Conservation (phyloP, 805 yeast genomes). For the Ogataea methanolica region DNA sequence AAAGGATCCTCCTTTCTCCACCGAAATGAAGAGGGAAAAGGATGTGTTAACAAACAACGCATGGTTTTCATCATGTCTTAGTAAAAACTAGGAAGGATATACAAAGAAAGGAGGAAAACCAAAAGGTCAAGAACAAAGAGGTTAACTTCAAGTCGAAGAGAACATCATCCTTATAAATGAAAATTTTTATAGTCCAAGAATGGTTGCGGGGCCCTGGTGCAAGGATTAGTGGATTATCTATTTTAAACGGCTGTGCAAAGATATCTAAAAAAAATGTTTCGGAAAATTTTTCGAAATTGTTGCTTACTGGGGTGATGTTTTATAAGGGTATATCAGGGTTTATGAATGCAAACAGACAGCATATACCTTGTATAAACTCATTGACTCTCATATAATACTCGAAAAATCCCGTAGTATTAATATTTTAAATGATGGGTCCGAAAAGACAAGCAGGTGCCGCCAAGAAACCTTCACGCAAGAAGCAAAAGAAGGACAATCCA, state of each 20-base stretch:
- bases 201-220: no score
- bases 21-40: constrained; percentile 23
- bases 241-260: neutral
- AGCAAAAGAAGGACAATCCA: neutral
- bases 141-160: neutral
- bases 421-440: neutral
- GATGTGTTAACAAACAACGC: constrained; percentile 40
- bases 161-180: neutral
- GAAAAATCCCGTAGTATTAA: neutral
- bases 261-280: neutral
- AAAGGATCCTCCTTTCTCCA: constrained; percentile 10
- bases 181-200: no score
- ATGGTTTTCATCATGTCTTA: constrained; percentile 57
- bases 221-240: no score
- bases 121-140: neutral
- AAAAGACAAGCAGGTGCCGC: neutral
- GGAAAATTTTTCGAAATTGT: constrained; percentile 14
- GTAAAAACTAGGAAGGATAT: constrained; percentile 67
- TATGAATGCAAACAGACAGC: neutral
- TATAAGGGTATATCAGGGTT: no score
- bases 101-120: constrained; percentile 26
- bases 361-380: neutral
- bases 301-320: neutral
- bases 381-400: neutral
- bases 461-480: neutral